phyloP scores from a whole-genome alignment of 768 basidiomycete species.

The Suillus spraguei region DNA sequence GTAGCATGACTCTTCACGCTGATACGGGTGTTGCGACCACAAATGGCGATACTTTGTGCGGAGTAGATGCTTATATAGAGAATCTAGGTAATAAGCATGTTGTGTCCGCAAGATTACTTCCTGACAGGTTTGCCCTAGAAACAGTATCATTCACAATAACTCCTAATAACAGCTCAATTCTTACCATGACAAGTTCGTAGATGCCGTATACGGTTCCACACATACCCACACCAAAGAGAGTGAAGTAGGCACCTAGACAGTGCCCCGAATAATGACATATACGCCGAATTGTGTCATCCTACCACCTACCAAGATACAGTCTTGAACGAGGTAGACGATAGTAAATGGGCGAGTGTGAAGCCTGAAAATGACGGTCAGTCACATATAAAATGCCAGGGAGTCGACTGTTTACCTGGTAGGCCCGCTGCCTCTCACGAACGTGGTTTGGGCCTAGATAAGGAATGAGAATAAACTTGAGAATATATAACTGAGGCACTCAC shows the following conservation, averaged over 20 bases:
- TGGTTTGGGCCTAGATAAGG: conserved; percentile 56
- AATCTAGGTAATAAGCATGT: conserved; percentile 2
- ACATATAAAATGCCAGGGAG: background rate
- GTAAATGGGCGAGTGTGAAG: conserved; percentile 54
- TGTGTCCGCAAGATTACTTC: background rate
- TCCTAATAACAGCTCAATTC: conserved; percentile 18
- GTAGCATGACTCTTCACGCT: conserved; percentile 1
- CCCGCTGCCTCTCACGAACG: conserved; percentile 65
- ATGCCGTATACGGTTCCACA: conserved; percentile 52
- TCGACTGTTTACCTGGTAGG: conserved; percentile 57
- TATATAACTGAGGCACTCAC: conserved; percentile 40
- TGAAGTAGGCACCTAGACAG: conserved; percentile 53
- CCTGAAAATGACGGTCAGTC: conserved; percentile 24
- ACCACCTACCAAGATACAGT: conserved; percentile 62
- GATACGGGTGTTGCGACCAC: conserved; percentile 11
- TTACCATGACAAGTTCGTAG: conserved; percentile 48
- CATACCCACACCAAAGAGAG: conserved; percentile 57
- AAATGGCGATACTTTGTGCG: conserved; percentile 10
- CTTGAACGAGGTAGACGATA: conserved; percentile 61
- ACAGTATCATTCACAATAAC: background rate
- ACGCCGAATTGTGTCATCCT: conserved; percentile 8
- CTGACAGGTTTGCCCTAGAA: conserved; percentile 33
- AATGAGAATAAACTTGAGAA: background rate
- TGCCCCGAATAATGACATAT: background rate
- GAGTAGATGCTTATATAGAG: conserved; percentile 12